These are phyloP conservation scores for Lachancea cidri DNA, from an alignment of 805 yeast genomes.

Conservation along the genomic window DNA sequence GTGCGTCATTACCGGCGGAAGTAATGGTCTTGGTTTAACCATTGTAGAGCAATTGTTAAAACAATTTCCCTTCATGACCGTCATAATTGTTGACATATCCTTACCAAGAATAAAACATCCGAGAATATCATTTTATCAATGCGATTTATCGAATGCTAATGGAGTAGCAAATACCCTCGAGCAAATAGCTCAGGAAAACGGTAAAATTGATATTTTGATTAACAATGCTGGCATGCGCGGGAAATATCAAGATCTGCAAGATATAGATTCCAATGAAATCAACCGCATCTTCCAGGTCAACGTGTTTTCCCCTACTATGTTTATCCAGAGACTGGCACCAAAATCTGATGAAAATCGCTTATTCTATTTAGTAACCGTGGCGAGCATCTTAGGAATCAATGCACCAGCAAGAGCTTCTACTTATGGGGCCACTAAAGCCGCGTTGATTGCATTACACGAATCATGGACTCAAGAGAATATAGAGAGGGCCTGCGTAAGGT, in stretches of 20 bases:
- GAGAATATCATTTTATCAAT: slow-evolving; percentile 43
- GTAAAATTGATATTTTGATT: slow-evolving; percentile 53
- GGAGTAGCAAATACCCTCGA: slow-evolving; percentile 39
- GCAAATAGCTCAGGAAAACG: slow-evolving; percentile 36
- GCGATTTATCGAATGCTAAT: slow-evolving; percentile 58
- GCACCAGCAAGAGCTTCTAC: slow-evolving; percentile 72
- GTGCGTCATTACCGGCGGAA: slow-evolving; percentile 36
- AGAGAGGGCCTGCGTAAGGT: slow-evolving; percentile 46
- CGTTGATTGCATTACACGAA: slow-evolving; percentile 77
- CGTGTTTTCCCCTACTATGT: slow-evolving; percentile 56
- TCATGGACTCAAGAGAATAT: slow-evolving; percentile 69
- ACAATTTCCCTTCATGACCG: slow-evolving; percentile 18
- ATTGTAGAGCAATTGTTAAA: slow-evolving; percentile 19
- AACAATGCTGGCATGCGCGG: slow-evolving; percentile 80
- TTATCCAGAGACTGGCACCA: slow-evolving; percentile 64
- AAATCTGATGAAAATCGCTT: slow-evolving; percentile 45
- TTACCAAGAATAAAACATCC: slow-evolving; percentile 7
- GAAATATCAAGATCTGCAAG: slow-evolving; percentile 45
- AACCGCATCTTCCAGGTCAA: slow-evolving; percentile 58
- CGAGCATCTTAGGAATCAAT: slow-evolving; percentile 74
- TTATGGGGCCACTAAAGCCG: slow-evolving; percentile 86
- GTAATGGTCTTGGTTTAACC: slow-evolving; percentile 34
- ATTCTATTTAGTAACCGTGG: slow-evolving; percentile 72
- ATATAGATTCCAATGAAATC: slow-evolving; percentile 48
- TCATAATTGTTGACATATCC: slow-evolving; percentile 25